phyloP scores from a whole-genome alignment of 2,329 filamentous ascomycete species.

The Akanthomyces uredinophilus region DNA sequence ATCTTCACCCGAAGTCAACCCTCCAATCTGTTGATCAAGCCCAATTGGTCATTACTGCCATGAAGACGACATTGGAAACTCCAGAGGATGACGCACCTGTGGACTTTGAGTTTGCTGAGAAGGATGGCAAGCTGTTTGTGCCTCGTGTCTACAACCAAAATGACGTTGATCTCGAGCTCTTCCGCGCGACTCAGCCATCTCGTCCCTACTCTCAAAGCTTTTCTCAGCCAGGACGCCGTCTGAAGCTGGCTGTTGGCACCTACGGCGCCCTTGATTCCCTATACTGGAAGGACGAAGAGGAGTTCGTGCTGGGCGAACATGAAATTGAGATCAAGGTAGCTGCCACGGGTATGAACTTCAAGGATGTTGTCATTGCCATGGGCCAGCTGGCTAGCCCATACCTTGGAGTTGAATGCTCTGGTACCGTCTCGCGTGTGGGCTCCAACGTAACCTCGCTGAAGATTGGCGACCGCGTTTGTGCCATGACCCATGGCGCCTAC shows the following conservation, averaged over 20 bases:
- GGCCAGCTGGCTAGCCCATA: slow-evolving; percentile 31
- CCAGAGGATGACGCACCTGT: slow-evolving; percentile 19
- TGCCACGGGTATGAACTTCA: slow-evolving; percentile 41
- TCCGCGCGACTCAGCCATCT: slow-evolving; percentile 22
- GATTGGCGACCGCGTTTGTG: slow-evolving; percentile 70
- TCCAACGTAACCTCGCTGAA: slow-evolving; percentile 55
- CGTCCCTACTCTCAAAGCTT: slow-evolving; percentile 33
- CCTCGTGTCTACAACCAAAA: slow-evolving; percentile 25
- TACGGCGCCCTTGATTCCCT: slow-evolving; percentile 35
- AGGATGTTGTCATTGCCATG: slow-evolving; percentile 41
- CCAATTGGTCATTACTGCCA: slow-evolving; percentile 27
- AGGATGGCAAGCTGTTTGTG: slow-evolving; percentile 24
- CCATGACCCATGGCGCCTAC: slow-evolving; percentile 30
- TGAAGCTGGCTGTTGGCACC: slow-evolving; percentile 35
- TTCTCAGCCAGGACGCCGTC: slow-evolving; percentile 27
- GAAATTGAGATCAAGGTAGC: slow-evolving; percentile 40
- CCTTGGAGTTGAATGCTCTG: slow-evolving; percentile 37
- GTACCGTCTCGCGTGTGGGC: slow-evolving; percentile 46
- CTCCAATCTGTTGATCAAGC: slow-evolving; percentile 26
- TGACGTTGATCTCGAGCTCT: slow-evolving; percentile 24
- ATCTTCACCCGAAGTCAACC: slow-evolving; percentile 35
- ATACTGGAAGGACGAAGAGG: slow-evolving; percentile 34
- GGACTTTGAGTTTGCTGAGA: slow-evolving; percentile 28
- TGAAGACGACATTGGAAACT: slow-evolving; percentile 20
- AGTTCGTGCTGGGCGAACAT: slow-evolving; percentile 26